Base-by-base conservation (phyloP, 2,329 filamentous ascomycete species). In the Sclerotinia subarctica region DNA sequence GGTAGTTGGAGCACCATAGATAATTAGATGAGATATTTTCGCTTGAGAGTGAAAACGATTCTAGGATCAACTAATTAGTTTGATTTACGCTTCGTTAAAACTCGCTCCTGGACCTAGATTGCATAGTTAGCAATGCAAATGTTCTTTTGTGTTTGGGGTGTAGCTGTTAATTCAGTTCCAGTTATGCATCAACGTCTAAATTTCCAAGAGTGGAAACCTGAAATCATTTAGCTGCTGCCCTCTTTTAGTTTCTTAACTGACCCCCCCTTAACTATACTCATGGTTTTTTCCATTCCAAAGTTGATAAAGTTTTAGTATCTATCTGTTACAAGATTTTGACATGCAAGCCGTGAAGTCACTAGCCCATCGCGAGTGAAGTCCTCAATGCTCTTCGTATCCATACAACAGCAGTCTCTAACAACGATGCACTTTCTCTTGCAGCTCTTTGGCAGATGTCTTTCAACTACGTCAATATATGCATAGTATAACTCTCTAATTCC, bases 401-500 rank as follows among this genome's bases (percentile, higher is more conserved):
- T 7, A 17, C 13, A 52, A 7, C 17, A 26, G 24, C 24, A 29
- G 26, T 26, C 15, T 2, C 24, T 2, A 4, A 4, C 49, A 13
- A 29, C 24, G 3, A 26, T 17, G 49, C 7, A 8, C 6, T 17
- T 52, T 29, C 8, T 24, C 24, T 52, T 52, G 3, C 24, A 17
- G 26, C 49, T 3, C 13, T 4, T 29, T 3, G 2, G 24, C 15
- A 29, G 29, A 7, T 2, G 4, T 3, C 0, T 52, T 26, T 26
- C 24, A 29, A 13, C 1, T 52, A 17, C 24, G 15, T 38, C 49
- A 10, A 29, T 17, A 52, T 8, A 19, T 26, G 15, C 24, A 15
- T 3, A 17, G 15, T 0, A 3, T 29, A 38, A 6, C 1, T 4
- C 15, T 0, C 24, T 11, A 4, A 3, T 29, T 52, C 32, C 5